These are phyloP conservation scores for Acidomyces sp. DNA, from an alignment of 495 filamentous ascomycete genomes.

Conservation along the genomic window DNA sequence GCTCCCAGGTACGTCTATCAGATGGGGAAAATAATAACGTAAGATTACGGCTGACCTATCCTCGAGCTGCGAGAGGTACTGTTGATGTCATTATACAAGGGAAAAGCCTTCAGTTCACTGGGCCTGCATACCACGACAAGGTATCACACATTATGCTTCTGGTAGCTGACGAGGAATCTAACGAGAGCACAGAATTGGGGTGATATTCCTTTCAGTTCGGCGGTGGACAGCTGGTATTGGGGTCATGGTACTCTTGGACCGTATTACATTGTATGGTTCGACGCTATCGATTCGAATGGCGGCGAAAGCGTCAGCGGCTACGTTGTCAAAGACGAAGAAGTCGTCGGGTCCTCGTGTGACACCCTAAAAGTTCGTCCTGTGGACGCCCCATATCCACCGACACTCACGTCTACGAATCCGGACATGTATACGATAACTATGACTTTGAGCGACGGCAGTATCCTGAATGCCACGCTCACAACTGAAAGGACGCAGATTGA, in stretches of 20 bases:
- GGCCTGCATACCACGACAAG: slow-evolving; percentile 2
- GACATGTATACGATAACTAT: too few relatives aligned
- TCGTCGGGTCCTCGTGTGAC: background rate
- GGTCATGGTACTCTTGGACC: slow-evolving; percentile 1
- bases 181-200: too few relatives aligned
- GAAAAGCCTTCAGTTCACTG: background rate
- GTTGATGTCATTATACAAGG: background rate
- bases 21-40: background rate
- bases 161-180: too few relatives aligned
- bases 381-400: background rate
- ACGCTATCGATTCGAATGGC: background rate
- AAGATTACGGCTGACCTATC: too few relatives aligned
- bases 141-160: too few relatives aligned
- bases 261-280: slow-evolving; percentile 4
- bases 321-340: background rate
- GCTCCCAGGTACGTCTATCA: background rate
- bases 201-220: background rate
- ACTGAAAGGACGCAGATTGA: too few relatives aligned
- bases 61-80: too few relatives aligned
- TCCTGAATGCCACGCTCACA: too few relatives aligned
- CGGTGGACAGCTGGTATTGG: background rate
- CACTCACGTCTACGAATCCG: background rate
- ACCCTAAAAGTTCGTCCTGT: background rate
- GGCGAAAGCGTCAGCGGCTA: slow-evolving; percentile 1
- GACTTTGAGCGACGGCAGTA: too few relatives aligned